A percentile compares a stretch with the other conserved stretches of the same genome.
Conservation (phyloP, 768 basidiomycete genomes). For the Crassisporium funariophilum region DNA sequence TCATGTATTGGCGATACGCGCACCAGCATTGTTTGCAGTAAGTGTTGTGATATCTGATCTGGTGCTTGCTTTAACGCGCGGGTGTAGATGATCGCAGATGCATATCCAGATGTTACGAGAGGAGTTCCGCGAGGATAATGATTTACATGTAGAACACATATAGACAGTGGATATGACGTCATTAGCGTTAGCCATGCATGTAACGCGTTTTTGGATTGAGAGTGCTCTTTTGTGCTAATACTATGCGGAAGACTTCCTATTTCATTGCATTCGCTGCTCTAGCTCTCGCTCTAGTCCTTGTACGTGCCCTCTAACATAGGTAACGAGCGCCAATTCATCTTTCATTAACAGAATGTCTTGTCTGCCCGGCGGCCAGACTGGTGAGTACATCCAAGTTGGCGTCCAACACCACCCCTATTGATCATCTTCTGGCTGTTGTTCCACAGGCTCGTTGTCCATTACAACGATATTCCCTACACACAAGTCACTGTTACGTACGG, state of each 20-base stretch:
- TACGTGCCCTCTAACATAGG: slow-evolving; percentile 33
- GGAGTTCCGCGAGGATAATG: slow-evolving; percentile 48
- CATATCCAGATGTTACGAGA: slow-evolving; percentile 70
- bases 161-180: not conserved
- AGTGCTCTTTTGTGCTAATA: not conserved
- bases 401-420: too few relatives aligned
- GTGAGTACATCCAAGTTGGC: slow-evolving; percentile 44
- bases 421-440: too few relatives aligned
- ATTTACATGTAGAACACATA: too few relatives aligned
- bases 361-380: slow-evolving; percentile 64
- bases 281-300: slow-evolving; percentile 49
- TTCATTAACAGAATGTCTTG: slow-evolving; percentile 51
- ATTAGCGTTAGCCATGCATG: too few relatives aligned
- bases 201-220: too few relatives aligned
- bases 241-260: slow-evolving; percentile 73
- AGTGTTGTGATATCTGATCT: slow-evolving; percentile 18
- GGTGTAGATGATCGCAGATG: slow-evolving; percentile 59
- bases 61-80: slow-evolving; percentile 7
- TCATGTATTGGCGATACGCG: slow-evolving; percentile 69
- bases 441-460: slow-evolving; percentile 47
- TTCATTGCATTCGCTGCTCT: slow-evolving; percentile 63
- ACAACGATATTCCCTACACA: slow-evolving; percentile 47
- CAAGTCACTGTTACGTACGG: slow-evolving; percentile 60
- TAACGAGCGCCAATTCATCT: not conserved
- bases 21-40: slow-evolving; percentile 70